phyloP scores from a whole-genome alignment of 495 filamentous ascomycete species.

The Trichocladium uniseriatum region DNA sequence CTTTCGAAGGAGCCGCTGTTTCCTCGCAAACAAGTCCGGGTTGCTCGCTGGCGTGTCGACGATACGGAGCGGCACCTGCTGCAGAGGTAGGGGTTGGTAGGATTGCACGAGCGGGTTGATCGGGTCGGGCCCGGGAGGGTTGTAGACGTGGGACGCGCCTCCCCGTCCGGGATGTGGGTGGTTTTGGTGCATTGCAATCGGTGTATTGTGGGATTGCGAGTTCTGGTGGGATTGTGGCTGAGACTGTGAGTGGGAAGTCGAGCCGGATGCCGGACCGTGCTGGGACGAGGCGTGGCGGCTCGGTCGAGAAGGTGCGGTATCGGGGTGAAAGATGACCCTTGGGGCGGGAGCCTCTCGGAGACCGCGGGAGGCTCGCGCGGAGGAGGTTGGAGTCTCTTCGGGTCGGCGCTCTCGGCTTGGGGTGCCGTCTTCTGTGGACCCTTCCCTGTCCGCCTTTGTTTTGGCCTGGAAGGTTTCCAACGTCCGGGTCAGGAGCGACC shows the following conservation, averaged over 20 bases:
- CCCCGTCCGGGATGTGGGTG: slow-evolving; percentile 27
- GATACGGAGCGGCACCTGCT: slow-evolving; percentile 53
- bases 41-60: slow-evolving; percentile 63
- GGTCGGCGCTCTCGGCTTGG: slow-evolving; percentile 52
- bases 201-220: slow-evolving; percentile 14
- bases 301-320: slow-evolving; percentile 51
- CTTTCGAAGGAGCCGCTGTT: slow-evolving; percentile 28
- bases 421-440: slow-evolving; percentile 51
- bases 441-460: slow-evolving; percentile 40
- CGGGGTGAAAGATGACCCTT: slow-evolving; percentile 72
- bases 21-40: slow-evolving; percentile 48
- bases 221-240: slow-evolving; percentile 22
- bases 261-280: slow-evolving; percentile 19
- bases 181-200: slow-evolving; percentile 11
- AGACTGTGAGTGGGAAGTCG: slow-evolving; percentile 20
- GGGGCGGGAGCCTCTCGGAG: slow-evolving; percentile 71
- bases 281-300: slow-evolving; percentile 47
- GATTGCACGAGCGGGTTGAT: slow-evolving; percentile 43
- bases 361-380: slow-evolving; percentile 53
- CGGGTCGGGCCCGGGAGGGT: slow-evolving; percentile 31
- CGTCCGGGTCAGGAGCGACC: slow-evolving; percentile 64
- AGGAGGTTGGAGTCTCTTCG: slow-evolving; percentile 47
- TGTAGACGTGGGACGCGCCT: slow-evolving; percentile 31
- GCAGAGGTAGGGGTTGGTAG: slow-evolving; percentile 50
- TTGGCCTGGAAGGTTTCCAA: slow-evolving; percentile 56